Base-by-base conservation (phyloP, 1,284 basidiomycete genomes). In the Takashimella tepidaria region DNA sequence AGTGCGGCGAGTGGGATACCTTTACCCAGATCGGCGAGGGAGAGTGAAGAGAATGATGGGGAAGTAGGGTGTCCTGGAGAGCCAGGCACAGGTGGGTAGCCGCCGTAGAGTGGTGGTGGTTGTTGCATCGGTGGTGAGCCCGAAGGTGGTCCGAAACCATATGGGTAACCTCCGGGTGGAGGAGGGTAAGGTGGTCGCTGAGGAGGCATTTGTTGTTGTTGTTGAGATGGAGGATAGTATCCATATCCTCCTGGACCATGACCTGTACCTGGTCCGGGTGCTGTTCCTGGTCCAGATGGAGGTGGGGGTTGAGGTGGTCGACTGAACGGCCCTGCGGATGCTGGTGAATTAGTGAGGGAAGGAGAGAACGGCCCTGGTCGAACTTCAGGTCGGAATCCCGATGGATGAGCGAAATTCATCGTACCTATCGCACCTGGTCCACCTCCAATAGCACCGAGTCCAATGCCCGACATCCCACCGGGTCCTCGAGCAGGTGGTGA, bases 1-100 rank as follows among this genome's bases (percentile, higher is more conserved):
- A 98, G 84, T 25, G 85, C 78, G 64, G 87, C 84, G 16, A 98
- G 80, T 0, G 92, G 90, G 0, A 97, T 82, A 19, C 93, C 93
- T 67, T 88, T 89, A 46, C 93, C 93, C 12, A 96, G 83, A 21
- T 93, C 89, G 23, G 76, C 85, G 69, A 61, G 77, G 23, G 62
- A 75, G 49, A 66, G 56, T 11, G 68, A 68, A 10, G 69, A 71
- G 57, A 69, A 72, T 45, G 65, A 67, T 31, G 69, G 69, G 1
- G 64, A 70, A 16, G 60, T 62, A 46, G 55, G 61, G 47, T 54
- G 45, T 53, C 57, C 47, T 45, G 66, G 42, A 27, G 63, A 49
- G n/a, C 59, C 41, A 27, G 59, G 45, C 6, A 50, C 49, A 27
- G 51, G 31, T 5, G 47, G 50, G 26, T 47, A 51, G 11, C 20